A percentile compares a stretch with the other conserved stretches of the same genome.
These are phyloP conservation scores for Saturnispora halmiae DNA, from an alignment of 805 yeast species.

Conservation along the genomic window DNA sequence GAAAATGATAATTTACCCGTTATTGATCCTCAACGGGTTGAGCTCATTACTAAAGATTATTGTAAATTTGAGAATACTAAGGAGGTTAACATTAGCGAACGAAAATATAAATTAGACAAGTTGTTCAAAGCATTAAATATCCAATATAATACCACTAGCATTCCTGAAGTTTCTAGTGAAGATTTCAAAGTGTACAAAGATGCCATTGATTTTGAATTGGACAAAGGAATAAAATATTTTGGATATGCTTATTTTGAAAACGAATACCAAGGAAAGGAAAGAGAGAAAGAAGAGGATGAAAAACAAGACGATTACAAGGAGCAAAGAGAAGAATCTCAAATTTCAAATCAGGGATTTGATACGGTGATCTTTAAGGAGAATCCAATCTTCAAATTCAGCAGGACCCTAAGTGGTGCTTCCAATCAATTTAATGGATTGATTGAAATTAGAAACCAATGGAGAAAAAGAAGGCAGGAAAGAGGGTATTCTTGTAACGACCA, in stretches of 20 bases:
- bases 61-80: no score
- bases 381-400: background rate
- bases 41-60: background rate
- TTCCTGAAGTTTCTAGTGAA: background rate
- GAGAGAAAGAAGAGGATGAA: background rate
- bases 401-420: slow-evolving; percentile 5
- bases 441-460: slow-evolving; percentile 10
- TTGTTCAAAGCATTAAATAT: background rate
- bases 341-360: background rate
- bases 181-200: background rate
- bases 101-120: background rate
- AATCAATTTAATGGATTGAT: slow-evolving; percentile 2
- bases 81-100: background rate
- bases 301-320: background rate
- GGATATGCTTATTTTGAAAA: background rate
- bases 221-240: no score
- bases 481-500: background rate
- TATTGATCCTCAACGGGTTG: slow-evolving; percentile 11
- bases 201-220: background rate
- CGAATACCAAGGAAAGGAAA: no score
- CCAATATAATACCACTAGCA: background rate
- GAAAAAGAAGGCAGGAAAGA: background rate
- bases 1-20: slow-evolving; percentile 10
- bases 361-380: slow-evolving; percentile 1
- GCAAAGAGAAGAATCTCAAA: background rate